Percentiles rank a stretch among this genome's conserved stretches.
phyloP scores from a whole-genome alignment of 768 basidiomycete genomes.

The Neoboletus subvelutipes region DNA sequence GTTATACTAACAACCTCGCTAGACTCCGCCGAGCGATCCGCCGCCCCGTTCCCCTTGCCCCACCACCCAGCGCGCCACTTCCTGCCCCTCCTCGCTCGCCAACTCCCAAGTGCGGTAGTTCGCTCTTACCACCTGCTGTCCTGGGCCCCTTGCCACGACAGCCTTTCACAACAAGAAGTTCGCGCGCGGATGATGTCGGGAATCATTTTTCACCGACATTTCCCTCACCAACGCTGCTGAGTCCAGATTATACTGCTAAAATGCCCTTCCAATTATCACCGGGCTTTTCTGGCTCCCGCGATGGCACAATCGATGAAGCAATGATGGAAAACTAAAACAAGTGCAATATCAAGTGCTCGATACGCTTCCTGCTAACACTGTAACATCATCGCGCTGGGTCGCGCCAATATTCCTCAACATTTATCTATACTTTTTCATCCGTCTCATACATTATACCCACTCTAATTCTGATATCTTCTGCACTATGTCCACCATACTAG shows the following conservation, averaged over 20 bases:
- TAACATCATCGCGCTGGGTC: conserved; percentile 16
- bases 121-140: conserved; percentile 21
- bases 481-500: not conserved
- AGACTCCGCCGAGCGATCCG: conserved; percentile 45
- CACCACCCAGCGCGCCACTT: conserved; percentile 31
- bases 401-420: not conserved
- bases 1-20: not conserved
- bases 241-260: conserved; percentile 10
- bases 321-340: conserved; percentile 22
- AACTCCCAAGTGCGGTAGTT: conserved; percentile 13
- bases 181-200: not conserved
- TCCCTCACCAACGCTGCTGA: conserved; percentile 6
- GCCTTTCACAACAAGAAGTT: conserved; percentile 13
- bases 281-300: conserved; percentile 2
- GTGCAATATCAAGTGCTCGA: conserved; percentile 8
- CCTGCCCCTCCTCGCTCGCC: conserved; percentile 28
- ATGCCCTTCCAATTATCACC: conserved; percentile 13
- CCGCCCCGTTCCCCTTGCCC: conserved; percentile 22
- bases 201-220: not conserved
- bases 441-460: conserved; percentile 14
- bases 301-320: conserved; percentile 14
- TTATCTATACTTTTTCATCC: conserved; percentile 1
- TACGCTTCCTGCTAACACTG: conserved; percentile 2
- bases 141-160: conserved; percentile 19
- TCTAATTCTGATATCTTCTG: conserved; percentile 15